Base-by-base conservation (phyloP, 2,329 filamentous ascomycete species). In the Helotiales sp. region DNA sequence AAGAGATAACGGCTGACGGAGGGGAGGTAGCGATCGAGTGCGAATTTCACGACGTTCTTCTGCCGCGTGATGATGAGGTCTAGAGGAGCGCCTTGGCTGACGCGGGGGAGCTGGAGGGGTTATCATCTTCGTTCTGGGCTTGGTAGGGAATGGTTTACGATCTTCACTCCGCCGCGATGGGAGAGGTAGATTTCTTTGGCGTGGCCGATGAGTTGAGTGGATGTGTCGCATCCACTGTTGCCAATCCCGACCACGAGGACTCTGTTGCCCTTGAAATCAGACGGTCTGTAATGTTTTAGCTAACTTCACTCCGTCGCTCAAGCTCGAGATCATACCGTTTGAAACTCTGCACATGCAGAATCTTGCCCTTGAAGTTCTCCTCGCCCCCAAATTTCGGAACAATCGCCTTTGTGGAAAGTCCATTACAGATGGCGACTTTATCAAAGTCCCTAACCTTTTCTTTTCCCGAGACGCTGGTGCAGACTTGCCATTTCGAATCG, bases 161-260 rank as follows among this genome's bases (percentile, higher is more conserved):
- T 72, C 37, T 79, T 63, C 1, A 74, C 72, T 2, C 81, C 81
- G 1, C 78, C 77, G 0, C 78, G 78, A 47, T 82, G 81, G 8
- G 81, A 80, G 10, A 82, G 69, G 73, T 80, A 83, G 3, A 82
- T 75, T 43, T 81, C 78, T 3, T 76, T 71, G 0, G 79, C 79
- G 7, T 78, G 72, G 0, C 75, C 74, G 0, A 77, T 72, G 5
- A 83, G 73, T 5, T 74, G 73, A 1, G 78, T 75, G 11, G 79
- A 74, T 3, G 79, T 71, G 63, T 82, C 80, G 22, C 75, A 77
- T 0, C 77, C 73, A 0, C 80, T 82, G 54, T 79, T 80, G 17
- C 79, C 79, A 28, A 83, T 71, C 6, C 82, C 82, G 2, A 84
- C 75, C 0, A 85, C 74, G 0, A 84, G 64, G 1, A 84, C 80